A percentile compares a stretch with the other conserved stretches of the same genome.
Evolutionary conservation across 768 basidiomycete genomes (phyloP).

Genomic region (Xerocomellus chrysenteron): DNA sequence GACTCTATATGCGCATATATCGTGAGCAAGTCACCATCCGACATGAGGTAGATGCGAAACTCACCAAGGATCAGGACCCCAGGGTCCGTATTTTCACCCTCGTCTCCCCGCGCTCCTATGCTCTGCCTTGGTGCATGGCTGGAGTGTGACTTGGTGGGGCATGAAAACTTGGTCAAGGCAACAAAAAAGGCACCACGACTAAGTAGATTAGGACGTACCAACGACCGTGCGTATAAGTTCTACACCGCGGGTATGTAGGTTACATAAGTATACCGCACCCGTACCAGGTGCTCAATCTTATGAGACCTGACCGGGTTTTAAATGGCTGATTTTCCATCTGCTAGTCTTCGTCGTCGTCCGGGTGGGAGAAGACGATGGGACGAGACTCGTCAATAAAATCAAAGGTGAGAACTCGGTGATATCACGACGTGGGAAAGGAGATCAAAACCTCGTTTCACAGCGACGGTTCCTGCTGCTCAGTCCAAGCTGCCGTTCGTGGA

Average conservation of each 20-base stretch:
- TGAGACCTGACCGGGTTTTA: not conserved
- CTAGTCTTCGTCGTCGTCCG: conserved; percentile 30
- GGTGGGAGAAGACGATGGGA: conserved; percentile 21
- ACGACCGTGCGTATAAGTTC: too few species aligned
- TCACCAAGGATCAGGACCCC: conserved; percentile 86
- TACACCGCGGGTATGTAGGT: too few species aligned
- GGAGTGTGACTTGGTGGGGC: too few species aligned
- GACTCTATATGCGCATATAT: conserved; percentile 48
- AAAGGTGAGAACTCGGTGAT: conserved; percentile 6
- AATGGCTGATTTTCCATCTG: not conserved
- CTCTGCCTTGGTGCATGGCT: too few species aligned
- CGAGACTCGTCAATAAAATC: too few species aligned
- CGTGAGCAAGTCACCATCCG: not conserved
- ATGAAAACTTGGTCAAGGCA: too few species aligned
- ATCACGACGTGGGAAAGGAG: conserved; percentile 28
- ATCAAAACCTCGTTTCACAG: conserved; percentile 50
- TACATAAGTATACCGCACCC: too few species aligned
- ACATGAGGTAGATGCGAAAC: conserved; percentile 29
- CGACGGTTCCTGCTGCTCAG: conserved; percentile 52
- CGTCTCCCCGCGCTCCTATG: conserved; percentile 25
- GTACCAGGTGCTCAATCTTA: conserved; percentile 3
- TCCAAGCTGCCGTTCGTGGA: conserved; percentile 46
- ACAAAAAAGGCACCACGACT: too few species aligned
- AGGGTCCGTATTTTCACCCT: conserved; percentile 84
- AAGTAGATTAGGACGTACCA: too few species aligned